Evolutionary conservation across 2,329 filamentous ascomycete species (phyloP).

Genomic region (Lachnellula hyalina): DNA sequence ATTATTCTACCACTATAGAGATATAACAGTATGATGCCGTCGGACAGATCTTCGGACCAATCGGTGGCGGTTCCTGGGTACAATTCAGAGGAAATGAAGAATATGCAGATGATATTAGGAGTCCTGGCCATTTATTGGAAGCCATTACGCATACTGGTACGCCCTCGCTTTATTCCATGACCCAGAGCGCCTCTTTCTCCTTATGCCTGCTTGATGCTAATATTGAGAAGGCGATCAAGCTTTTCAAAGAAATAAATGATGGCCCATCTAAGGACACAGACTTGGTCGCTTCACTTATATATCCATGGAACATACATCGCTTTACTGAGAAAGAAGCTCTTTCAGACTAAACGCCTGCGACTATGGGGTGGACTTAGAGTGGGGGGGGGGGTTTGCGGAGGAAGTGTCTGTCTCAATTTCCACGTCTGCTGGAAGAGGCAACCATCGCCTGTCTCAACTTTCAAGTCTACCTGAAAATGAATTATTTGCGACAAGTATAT

Average conservation of each 20-base stretch:
- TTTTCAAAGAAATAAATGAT: background rate
- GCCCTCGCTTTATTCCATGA: background rate
- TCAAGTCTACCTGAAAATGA: too few species aligned
- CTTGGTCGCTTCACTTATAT: background rate
- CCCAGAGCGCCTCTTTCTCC: background rate
- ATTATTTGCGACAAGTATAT: too few species aligned
- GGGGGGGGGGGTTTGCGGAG: too few species aligned
- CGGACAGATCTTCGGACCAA: background rate
- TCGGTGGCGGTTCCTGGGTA: background rate
- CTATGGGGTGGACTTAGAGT: too few species aligned
- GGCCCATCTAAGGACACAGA: background rate
- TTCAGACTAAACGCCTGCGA: too few species aligned
- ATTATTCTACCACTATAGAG: background rate
- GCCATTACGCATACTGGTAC: background rate
- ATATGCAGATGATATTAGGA: background rate
- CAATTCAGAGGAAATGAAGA: background rate
- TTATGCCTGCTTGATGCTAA: background rate
- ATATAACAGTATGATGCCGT: background rate
- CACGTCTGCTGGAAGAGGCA: too few species aligned
- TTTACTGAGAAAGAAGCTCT: background rate
- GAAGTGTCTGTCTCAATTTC: too few species aligned
- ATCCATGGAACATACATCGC: background rate
- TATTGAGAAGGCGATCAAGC: background rate
- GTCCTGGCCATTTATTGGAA: background rate
- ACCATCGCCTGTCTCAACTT: too few species aligned